These are phyloP conservation scores for Paecilomyces niveus DNA, from an alignment of 2,329 filamentous ascomycete genomes.

Conservation along the genomic window DNA sequence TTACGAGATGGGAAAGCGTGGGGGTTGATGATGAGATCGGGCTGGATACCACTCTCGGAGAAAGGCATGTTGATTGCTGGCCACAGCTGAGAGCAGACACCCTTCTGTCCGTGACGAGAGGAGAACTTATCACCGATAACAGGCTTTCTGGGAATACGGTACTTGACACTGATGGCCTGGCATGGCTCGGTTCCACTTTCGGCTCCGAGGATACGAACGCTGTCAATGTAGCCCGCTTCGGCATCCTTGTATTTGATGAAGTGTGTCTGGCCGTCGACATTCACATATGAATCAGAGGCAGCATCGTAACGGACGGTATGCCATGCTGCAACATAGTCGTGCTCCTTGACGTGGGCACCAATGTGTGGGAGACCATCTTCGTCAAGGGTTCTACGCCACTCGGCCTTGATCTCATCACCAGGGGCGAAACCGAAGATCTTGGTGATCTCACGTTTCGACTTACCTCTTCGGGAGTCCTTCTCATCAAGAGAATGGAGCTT, in stretches of 20 bases:
- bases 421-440: conserved; percentile 92
- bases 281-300: conserved; percentile 65
- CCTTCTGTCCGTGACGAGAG: conserved; percentile 95
- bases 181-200: conserved; percentile 76
- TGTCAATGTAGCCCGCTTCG: conserved; percentile 83
- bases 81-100: conserved; percentile 95
- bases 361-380: conserved; percentile 80
- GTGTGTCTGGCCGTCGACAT: conserved; percentile 77
- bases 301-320: conserved; percentile 76
- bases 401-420: conserved; percentile 61
- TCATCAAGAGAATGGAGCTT: conserved; percentile 85
- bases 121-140: conserved; percentile 99
- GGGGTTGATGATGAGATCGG: conserved; percentile 97
- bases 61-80: conserved; percentile 92
- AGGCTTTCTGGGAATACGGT: conserved; percentile 81
- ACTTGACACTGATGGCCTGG: conserved; percentile 86
- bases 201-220: conserved; percentile 81
- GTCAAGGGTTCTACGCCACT: conserved; percentile 67
- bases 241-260: conserved; percentile 92
- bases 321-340: conserved; percentile 81
- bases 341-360: conserved; percentile 69
- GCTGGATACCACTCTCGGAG: conserved; percentile 91
- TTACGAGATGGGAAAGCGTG: conserved; percentile 93
- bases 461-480: conserved; percentile 58
- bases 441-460: conserved; percentile 60